A percentile compares a stretch with the other conserved stretches of the same genome.
Evolutionary conservation across 2,329 filamentous ascomycete genomes (phyloP).

Genomic region (Fusarium zealandicum): DNA sequence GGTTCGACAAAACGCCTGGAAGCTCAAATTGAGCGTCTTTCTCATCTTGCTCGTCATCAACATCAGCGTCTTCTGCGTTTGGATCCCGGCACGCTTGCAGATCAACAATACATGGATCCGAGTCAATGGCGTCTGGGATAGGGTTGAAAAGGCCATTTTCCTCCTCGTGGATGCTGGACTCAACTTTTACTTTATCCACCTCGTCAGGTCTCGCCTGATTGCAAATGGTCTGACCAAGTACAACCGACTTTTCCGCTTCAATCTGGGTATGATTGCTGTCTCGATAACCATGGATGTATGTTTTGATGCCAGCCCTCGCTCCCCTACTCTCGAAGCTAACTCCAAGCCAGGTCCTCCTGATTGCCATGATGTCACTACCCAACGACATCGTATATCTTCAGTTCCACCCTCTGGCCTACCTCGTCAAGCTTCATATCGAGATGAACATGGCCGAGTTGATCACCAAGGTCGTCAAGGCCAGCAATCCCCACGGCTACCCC

Average conservation of each 20-base stretch:
- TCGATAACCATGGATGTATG: slow-evolving; percentile 44
- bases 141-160: slow-evolving; percentile 60
- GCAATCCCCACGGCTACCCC: slow-evolving; percentile 33
- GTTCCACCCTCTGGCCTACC: slow-evolving; percentile 60
- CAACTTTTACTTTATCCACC: slow-evolving; percentile 60
- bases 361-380: slow-evolving; percentile 44
- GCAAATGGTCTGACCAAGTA: slow-evolving; percentile 59
- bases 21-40: slow-evolving; percentile 54
- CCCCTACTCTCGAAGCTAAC: background rate
- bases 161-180: slow-evolving; percentile 57
- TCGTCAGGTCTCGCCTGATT: slow-evolving; percentile 55
- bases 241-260: slow-evolving; percentile 51
- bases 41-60: slow-evolving; percentile 58
- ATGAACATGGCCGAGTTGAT: slow-evolving; percentile 62
- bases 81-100: slow-evolving; percentile 60
- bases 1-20: slow-evolving; percentile 46
- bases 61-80: slow-evolving; percentile 61
- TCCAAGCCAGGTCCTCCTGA: slow-evolving; percentile 34
- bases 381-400: slow-evolving; percentile 50
- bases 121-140: slow-evolving; percentile 61
- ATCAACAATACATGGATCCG: slow-evolving; percentile 51
- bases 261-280: slow-evolving; percentile 42
- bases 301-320: accelerated
- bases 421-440: slow-evolving; percentile 62
- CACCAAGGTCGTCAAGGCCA: slow-evolving; percentile 47